A percentile compares a stretch with the other conserved stretches of the same genome.
These are phyloP conservation scores for Colletotrichum plurivorum DNA, from an alignment of 2,329 filamentous ascomycete species.

Conservation along the genomic window DNA sequence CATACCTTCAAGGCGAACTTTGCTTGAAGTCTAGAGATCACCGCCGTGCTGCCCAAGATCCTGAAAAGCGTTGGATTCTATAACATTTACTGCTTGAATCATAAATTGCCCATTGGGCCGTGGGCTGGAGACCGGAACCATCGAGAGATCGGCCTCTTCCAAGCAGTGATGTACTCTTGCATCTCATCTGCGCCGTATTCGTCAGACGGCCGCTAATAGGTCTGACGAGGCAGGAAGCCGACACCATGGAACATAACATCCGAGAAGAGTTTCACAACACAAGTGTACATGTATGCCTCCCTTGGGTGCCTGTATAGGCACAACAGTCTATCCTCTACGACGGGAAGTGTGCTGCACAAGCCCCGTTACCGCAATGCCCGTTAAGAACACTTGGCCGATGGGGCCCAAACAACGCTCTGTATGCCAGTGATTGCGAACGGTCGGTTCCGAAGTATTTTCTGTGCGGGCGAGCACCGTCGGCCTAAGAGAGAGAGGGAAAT, in stretches of 20 bases:
- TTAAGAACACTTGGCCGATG: not conserved
- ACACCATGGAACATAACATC: constrained; percentile 49
- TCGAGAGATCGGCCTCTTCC: constrained; percentile 56
- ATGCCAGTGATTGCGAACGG: too few relatives aligned
- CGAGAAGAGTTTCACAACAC: constrained; percentile 51
- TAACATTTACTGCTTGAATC: constrained; percentile 49
- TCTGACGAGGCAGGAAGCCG: constrained; percentile 51
- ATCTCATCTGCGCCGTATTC: constrained; percentile 53
- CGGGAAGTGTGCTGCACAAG: not conserved
- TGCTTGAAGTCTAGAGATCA: constrained; percentile 53
- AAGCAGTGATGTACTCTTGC: constrained; percentile 48
- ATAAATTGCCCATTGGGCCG: constrained; percentile 53
- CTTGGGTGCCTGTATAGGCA: constrained; percentile 55
- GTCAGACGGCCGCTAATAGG: constrained; percentile 48
- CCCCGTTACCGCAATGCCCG: not conserved
- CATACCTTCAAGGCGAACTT: constrained; percentile 50
- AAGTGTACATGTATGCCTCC: constrained; percentile 50
- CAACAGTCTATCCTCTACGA: constrained; percentile 50
- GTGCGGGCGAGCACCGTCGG: too few relatives aligned
- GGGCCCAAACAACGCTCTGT: too few relatives aligned
- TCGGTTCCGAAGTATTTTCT: too few relatives aligned
- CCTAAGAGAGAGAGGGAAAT: too few relatives aligned
- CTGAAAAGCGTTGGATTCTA: constrained; percentile 52
- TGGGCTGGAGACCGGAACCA: constrained; percentile 53
- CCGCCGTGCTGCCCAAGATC: constrained; percentile 46